Evolutionary conservation across 108 stramenopile species (phyloP), one percentile per base, ranked within the genome.

Genomic region (Pelagomonas calceolata): DNA sequence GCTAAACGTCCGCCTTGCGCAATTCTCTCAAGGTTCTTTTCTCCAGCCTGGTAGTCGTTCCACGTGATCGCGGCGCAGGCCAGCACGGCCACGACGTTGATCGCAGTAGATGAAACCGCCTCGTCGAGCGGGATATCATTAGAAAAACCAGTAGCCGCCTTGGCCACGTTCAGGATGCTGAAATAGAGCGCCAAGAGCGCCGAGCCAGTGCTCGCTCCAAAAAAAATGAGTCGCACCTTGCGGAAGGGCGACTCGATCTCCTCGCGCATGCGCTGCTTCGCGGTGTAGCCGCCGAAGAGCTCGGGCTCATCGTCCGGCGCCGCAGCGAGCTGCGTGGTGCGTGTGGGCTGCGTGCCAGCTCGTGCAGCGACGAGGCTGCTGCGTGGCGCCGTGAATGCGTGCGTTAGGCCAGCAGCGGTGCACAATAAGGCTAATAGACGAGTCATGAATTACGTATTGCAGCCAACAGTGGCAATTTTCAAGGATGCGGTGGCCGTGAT

Each of bases 181-280:
- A 92, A 92, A 69, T 90, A 92, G 0, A 90, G 69, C 0, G 91
- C 91, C 12, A 83, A 76, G 69, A 82, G 46, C 5, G 91, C 91
- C 30, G 87, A 88, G 36, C 68, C 80, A 0, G 79, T 69, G 0
- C 82, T 84, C n/a, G 77, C 71, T 0, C 74, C 82, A 78, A 92
- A 92, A 82, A 90, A 88, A 14, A 79, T 68, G 4, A 92, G 71
- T 21, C 91, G 86, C 26, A 90, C 89, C 64, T 86, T 86, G 0
- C 91, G 88, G 80, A 92, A 92, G 30, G 91, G 89, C 15, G 85
- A 87, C 71, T 92, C 91, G 15, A 92, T 81, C 72, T 92, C 89
- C 71, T 92, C 91, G 33, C 91, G 82, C 5, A 92, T 76, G 9
- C 91, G 81, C 73, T 92, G 91, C 71, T 92, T 92, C 65, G 82